phyloP scores from a whole-genome alignment of 1,284 basidiomycete species.

The Ceratobasidium sp. region DNA sequence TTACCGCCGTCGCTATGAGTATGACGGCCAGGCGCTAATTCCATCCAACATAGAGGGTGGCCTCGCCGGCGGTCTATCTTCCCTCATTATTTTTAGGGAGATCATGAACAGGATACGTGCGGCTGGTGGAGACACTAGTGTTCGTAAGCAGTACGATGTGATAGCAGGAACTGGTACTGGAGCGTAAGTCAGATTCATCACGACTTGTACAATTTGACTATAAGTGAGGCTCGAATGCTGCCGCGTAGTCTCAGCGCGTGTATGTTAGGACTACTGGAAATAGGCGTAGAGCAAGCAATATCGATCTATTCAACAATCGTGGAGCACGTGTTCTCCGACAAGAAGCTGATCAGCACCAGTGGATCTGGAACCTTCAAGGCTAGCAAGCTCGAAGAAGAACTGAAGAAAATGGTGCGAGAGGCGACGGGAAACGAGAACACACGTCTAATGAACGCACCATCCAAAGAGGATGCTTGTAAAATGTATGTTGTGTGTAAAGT shows the following conservation, averaged over 20 bases:
- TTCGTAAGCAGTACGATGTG: conserved; percentile 9
- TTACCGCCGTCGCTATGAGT: not conserved
- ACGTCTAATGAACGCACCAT: not conserved
- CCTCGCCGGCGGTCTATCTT: not conserved
- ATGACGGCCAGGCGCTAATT: not conserved
- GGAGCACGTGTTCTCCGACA: not conserved
- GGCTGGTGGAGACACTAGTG: not conserved
- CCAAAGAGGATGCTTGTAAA: no score
- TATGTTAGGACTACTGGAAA: not conserved
- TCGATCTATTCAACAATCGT: not conserved
- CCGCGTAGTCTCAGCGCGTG: not conserved
- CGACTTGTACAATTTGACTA: not conserved
- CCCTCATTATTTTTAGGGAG: not conserved
- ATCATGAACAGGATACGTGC: not conserved
- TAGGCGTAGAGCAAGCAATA: not conserved
- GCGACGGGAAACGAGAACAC: not conserved
- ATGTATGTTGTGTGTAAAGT: no score
- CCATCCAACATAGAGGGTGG: not conserved
- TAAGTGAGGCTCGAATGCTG: not conserved
- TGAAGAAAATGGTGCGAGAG: not conserved
- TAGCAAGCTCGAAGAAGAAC: not conserved
- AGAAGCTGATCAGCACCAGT: not conserved
- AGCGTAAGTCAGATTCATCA: not conserved
- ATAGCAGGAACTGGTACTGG: conserved; percentile 27
- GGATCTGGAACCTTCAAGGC: not conserved